Percentiles rank a stretch among this genome's conserved stretches.
These are phyloP conservation scores for Madurella fahalii DNA, from an alignment of 2,329 filamentous ascomycete species.

Conservation along the genomic window DNA sequence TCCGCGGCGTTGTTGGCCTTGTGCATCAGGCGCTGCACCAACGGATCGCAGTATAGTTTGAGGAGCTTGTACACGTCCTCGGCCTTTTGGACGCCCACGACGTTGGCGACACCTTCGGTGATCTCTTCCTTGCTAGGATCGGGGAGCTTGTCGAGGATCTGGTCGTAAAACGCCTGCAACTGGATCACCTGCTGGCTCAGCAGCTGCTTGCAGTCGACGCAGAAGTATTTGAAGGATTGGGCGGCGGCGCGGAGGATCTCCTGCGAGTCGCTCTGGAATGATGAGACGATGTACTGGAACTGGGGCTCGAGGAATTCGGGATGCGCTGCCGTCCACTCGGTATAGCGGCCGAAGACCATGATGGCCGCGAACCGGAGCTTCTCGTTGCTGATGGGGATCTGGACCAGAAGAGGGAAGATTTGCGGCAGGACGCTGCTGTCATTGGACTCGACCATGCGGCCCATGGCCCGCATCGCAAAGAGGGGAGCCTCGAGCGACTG, in stretches of 20 bases:
- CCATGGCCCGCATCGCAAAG: constrained; percentile 93
- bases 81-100: constrained; percentile 80
- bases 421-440: constrained; percentile 84
- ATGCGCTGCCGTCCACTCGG: constrained; percentile 94
- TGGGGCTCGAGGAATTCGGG: constrained; percentile 89
- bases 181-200: constrained; percentile 79
- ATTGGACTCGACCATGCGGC: constrained; percentile 88
- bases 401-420: constrained; percentile 87
- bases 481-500: constrained; percentile 92
- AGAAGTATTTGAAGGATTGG: constrained; percentile 94
- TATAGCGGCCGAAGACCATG: constrained; percentile 95
- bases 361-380: constrained; percentile 98
- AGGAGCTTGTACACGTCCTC: constrained; percentile 78
- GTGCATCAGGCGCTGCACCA: constrained; percentile 78
- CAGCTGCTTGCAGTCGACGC: constrained; percentile 85
- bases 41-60: constrained; percentile 88
- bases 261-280: constrained; percentile 81
- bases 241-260: constrained; percentile 91
- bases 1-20: constrained; percentile 83
- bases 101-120: constrained; percentile 89
- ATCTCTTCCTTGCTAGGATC: constrained; percentile 89
- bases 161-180: constrained; percentile 88
- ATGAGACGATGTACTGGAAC: constrained; percentile 91
- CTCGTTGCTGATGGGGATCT: constrained; percentile 93
- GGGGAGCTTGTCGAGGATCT: constrained; percentile 81